Evolutionary conservation across 179 eudicot genomes (phyloP).

Genomic region (Camellia oleifera): DNA sequence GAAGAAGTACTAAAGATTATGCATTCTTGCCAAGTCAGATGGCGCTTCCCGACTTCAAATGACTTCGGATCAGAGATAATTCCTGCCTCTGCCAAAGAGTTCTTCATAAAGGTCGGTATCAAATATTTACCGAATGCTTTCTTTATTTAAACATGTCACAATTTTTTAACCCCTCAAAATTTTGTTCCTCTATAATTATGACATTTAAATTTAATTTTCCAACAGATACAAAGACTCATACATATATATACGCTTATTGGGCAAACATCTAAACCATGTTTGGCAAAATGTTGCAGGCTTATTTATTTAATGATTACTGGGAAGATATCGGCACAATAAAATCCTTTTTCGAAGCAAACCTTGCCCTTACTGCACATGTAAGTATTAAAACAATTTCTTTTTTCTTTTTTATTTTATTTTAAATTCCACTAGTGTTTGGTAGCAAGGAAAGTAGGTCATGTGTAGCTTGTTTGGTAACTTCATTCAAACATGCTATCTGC

Average conservation of each 20-base stretch:
- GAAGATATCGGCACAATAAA: constrained; percentile 89
- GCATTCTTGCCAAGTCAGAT: constrained; percentile 41
- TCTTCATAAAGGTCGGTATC: constrained; percentile 50
- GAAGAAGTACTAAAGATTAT: neutral
- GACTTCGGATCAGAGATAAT: constrained; percentile 97
- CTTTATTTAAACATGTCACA: neutral
- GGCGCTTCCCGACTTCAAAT: constrained; percentile 98
- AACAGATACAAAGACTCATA: no score
- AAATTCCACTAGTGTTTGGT: neutral
- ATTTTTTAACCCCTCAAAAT: neutral
- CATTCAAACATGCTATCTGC: neutral
- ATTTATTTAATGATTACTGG: constrained; percentile 47
- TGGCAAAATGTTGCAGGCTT: constrained; percentile 49
- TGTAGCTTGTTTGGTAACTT: neutral
- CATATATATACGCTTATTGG: neutral
- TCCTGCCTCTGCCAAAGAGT: constrained; percentile 88
- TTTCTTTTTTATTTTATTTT: no score
- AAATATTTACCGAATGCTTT: neutral
- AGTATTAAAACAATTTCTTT: neutral
- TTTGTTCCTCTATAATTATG: no score
- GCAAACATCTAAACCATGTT: neutral
- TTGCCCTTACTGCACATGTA: constrained; percentile 91
- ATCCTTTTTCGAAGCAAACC: constrained; percentile 94
- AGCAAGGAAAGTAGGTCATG: neutral
- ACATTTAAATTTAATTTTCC: no score